Conservation (phyloP, 106 monocot species). For the Narthecium ossifragum region DNA sequence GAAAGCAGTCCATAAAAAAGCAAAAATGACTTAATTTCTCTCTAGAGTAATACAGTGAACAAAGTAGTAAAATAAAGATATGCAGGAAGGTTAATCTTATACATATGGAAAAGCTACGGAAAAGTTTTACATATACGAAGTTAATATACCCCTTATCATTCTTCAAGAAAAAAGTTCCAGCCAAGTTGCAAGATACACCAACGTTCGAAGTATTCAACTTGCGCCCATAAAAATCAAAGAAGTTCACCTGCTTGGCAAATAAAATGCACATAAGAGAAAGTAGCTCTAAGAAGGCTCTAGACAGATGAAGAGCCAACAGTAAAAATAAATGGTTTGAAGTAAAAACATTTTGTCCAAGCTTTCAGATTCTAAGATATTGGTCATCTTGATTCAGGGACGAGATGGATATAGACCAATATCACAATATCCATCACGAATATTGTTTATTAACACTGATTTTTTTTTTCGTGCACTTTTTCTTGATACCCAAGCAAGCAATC, state of each 20-base stretch:
- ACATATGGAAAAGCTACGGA: neutral
- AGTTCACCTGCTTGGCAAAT: constrained; percentile 66
- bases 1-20: neutral
- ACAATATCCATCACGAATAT: no score
- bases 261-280: no score
- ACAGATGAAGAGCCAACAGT: no score
- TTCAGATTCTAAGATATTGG: no score
- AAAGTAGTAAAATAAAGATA: neutral
- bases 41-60: no score
- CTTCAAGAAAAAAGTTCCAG: constrained; percentile 66
- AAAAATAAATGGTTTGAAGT: no score
- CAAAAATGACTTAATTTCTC: neutral
- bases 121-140: neutral
- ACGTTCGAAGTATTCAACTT: constrained; percentile 78
- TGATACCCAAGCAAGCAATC: no score
- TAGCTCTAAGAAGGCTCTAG: no score
- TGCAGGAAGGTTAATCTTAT: neutral
- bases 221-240: constrained; percentile 95
- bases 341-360: no score
- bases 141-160: constrained; percentile 52
- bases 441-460: no score
- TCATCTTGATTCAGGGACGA: constrained; percentile 49
- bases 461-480: no score
- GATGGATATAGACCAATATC: no score
- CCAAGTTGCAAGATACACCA: constrained; percentile 72